phyloP scores from a whole-genome alignment of 2,329 filamentous ascomycete genomes.

The Raffaelea arxii region DNA sequence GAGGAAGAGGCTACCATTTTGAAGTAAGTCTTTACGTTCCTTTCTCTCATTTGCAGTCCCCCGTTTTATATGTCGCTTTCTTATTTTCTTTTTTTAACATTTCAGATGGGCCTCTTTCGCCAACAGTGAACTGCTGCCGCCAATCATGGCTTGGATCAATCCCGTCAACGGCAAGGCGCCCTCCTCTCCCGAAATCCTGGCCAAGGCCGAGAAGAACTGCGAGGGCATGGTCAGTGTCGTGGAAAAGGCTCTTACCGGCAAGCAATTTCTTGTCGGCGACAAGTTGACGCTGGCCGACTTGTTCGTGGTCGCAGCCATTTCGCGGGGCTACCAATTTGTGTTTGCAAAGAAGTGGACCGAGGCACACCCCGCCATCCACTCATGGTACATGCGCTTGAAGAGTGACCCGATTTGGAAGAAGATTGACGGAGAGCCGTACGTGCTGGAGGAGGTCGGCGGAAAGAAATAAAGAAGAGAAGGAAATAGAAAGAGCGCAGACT shows the following conservation, averaged over 20 bases:
- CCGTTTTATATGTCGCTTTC: too few species aligned
- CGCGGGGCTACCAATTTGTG: conserved; percentile 1
- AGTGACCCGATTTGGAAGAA: neutral
- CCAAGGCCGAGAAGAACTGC: neutral
- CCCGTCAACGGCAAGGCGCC: neutral
- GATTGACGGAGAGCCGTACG: conserved; percentile 1
- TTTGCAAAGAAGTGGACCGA: conserved; percentile 1
- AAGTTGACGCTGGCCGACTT: conserved; percentile 27
- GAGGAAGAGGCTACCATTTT: conserved; percentile 29
- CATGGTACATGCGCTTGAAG: neutral
- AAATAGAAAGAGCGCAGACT: too few species aligned
- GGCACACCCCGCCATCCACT: neutral
- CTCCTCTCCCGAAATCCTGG: neutral
- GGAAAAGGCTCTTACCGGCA: conserved; percentile 11
- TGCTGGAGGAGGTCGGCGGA: neutral
- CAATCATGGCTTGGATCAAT: conserved; percentile 12
- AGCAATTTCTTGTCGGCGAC: conserved; percentile 28
- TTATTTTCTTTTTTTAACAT: neutral
- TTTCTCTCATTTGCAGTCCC: too few species aligned
- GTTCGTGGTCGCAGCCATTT: conserved; percentile 8
- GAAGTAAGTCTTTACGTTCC: conserved; percentile 9
- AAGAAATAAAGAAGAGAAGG: neutral
- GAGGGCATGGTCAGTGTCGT: neutral
- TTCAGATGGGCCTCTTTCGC: conserved; percentile 32
- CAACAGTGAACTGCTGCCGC: conserved; percentile 23